These are phyloP conservation scores for Oryza punctata DNA, from an alignment of 176 grass and related monocot genomes.

Conservation along the genomic window DNA sequence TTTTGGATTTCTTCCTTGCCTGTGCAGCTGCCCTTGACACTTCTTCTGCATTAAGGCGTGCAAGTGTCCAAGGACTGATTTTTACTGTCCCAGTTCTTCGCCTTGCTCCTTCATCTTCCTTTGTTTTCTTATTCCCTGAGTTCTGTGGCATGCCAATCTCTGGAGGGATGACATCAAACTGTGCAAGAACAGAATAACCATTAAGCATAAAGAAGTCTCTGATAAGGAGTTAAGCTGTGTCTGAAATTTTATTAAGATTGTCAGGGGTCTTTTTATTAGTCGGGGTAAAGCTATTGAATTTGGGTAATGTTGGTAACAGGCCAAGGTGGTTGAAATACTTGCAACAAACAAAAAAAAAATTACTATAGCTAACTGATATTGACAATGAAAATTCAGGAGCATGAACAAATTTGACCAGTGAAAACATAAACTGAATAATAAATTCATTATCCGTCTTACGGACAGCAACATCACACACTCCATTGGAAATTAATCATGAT, in stretches of 20 bases:
- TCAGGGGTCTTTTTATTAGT: not conserved
- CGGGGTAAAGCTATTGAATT: constrained; percentile 5
- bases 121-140: constrained; percentile 59
- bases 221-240: not conserved
- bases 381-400: not conserved
- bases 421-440: constrained; percentile 25
- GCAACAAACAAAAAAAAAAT: constrained; percentile 31
- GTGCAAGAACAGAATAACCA: constrained; percentile 23
- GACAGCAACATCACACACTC: not conserved
- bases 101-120: constrained; percentile 66
- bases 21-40: constrained; percentile 89
- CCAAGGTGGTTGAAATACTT: not conserved
- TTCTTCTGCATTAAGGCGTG: constrained; percentile 94
- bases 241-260: not conserved
- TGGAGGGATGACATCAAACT: constrained; percentile 95
- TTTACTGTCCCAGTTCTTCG: constrained; percentile 72
- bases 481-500: not conserved
- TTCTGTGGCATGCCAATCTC: constrained; percentile 72
- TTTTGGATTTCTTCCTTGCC: constrained; percentile 86
- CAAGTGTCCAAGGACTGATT: constrained; percentile 96
- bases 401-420: not conserved
- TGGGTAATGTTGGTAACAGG: not conserved
- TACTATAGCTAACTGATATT: not conserved
- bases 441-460: constrained; percentile 14
- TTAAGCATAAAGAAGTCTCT: not conserved